Conservation (phyloP, 2,329 filamentous ascomycete genomes). For the Xylariaceae sp. region DNA sequence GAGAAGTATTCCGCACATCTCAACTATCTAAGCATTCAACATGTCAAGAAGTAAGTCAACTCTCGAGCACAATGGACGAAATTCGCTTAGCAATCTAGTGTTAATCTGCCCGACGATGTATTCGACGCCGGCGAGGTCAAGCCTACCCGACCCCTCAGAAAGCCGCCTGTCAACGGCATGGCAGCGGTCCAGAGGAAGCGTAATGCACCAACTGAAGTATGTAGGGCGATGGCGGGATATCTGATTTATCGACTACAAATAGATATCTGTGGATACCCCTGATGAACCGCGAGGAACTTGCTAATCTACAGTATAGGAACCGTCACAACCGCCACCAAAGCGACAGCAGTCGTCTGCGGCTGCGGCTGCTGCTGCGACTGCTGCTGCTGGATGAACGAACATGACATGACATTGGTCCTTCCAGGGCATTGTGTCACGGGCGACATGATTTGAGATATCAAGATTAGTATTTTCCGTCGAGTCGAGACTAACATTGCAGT, state of each 20-base stretch:
- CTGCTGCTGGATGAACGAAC: slow-evolving; percentile 26
- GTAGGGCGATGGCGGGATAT: slow-evolving; percentile 28
- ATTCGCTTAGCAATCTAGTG: slow-evolving; percentile 47
- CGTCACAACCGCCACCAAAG: slow-evolving; percentile 31
- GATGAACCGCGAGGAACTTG: slow-evolving; percentile 14
- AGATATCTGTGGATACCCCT: slow-evolving; percentile 19
- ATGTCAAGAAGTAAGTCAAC: slow-evolving; percentile 72
- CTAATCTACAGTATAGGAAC: slow-evolving; percentile 28
- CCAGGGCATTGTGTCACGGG: neutral
- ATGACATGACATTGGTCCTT: slow-evolving; percentile 1
- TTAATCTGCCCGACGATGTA: slow-evolving; percentile 82
- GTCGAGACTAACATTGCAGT: slow-evolving; percentile 15
- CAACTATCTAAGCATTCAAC: slow-evolving; percentile 73
- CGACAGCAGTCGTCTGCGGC: slow-evolving; percentile 31
- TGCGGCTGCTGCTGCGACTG: slow-evolving; percentile 23
- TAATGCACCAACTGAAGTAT: slow-evolving; percentile 38
- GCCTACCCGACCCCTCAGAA: slow-evolving; percentile 54
- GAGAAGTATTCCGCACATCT: slow-evolving; percentile 68
- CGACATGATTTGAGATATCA: slow-evolving; percentile 7
- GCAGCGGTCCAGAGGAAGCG: slow-evolving; percentile 41
- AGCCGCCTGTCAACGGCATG: slow-evolving; percentile 37
- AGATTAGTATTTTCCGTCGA: slow-evolving; percentile 3
- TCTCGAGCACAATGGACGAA: slow-evolving; percentile 4
- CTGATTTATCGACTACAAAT: slow-evolving; percentile 20
- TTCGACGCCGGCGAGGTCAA: slow-evolving; percentile 75